phyloP scores from a whole-genome alignment of 1,284 basidiomycete genomes.

The Vanrija humicola region DNA sequence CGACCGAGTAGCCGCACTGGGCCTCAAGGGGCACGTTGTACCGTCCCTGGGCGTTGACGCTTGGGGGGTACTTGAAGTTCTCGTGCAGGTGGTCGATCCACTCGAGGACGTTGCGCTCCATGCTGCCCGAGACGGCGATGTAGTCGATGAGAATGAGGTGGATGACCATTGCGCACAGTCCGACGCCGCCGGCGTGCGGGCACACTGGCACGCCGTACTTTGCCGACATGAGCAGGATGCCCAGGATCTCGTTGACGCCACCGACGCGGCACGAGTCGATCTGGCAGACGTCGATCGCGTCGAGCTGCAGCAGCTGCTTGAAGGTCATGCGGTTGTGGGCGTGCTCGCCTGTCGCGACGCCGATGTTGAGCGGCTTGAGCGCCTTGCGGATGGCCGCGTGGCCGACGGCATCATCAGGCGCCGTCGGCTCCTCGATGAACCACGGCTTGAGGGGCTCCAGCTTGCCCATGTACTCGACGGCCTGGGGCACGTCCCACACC shows the following conservation, averaged over 20 bases:
- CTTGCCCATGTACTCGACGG: conserved; percentile 82
- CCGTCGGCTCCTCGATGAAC: conserved; percentile 96
- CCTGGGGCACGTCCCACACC: conserved; percentile 91
- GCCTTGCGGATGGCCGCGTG: conserved; percentile 54
- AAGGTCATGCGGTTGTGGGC: conserved; percentile 96
- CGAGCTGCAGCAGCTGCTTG: conserved; percentile 89
- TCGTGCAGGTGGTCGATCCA: conserved; percentile 75
- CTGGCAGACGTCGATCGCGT: conserved; percentile 92
- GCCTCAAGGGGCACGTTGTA: conserved; percentile 62
- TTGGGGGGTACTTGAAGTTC: conserved; percentile 83
- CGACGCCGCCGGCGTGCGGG: conserved; percentile 89
- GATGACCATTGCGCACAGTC: conserved; percentile 70
- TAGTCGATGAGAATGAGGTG: conserved; percentile 73
- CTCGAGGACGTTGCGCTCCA: conserved; percentile 78
- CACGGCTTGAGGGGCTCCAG: conserved; percentile 84
- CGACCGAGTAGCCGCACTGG: conserved; percentile 51
- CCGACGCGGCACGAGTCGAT: conserved; percentile 91
- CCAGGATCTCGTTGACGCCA: conserved; percentile 88
- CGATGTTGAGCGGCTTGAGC: conserved; percentile 76
- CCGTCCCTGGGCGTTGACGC: conserved; percentile 77
- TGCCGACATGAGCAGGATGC: conserved; percentile 88
- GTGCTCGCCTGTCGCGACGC: conserved; percentile 94
- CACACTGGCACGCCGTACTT: conserved; percentile 83
- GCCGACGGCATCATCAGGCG: conserved; percentile 73
- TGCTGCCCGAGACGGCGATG: conserved; percentile 80